Evolutionary conservation across 345 rosid species (phyloP).

Genomic region (Sisymbrium altissimum): DNA sequence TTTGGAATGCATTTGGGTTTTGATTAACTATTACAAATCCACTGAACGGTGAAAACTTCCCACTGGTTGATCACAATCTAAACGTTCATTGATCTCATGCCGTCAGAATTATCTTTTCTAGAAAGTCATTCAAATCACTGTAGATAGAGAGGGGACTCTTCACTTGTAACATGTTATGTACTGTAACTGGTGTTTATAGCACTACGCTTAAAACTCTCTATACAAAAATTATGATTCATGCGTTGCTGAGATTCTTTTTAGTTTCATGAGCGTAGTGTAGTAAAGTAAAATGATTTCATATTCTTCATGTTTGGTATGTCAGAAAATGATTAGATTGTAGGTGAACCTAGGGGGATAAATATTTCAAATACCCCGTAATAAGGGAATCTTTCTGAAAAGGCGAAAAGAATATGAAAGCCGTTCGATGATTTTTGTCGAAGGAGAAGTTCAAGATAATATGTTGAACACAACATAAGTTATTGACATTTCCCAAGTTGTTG

Average conservation of each 20-base stretch:
- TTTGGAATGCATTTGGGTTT: conserved; percentile 1
- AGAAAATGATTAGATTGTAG: too few relatives aligned
- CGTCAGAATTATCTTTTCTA: neutral
- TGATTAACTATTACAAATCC: conserved; percentile 6
- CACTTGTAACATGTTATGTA: neutral
- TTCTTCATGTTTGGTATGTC: too few relatives aligned
- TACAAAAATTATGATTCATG: neutral
- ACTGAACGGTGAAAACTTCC: neutral
- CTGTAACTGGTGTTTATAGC: neutral
- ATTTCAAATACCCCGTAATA: too few relatives aligned
- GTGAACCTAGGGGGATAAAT: too few relatives aligned
- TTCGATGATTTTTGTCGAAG: too few relatives aligned
- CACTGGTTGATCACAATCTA: neutral
- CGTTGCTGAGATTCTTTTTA: neutral
- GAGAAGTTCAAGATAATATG: too few relatives aligned
- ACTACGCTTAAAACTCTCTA: neutral
- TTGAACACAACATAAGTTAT: too few relatives aligned
- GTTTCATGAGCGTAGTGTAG: neutral
- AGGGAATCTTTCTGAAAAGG: too few relatives aligned
- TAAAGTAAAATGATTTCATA: neutral
- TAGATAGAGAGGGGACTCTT: neutral
- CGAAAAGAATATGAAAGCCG: too few relatives aligned
- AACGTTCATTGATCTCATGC: neutral
- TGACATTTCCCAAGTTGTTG: too few relatives aligned
- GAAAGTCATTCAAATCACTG: conserved; percentile 1